phyloP scores from a whole-genome alignment of 257 asterid genomes.

The Paulownia fortunei region DNA sequence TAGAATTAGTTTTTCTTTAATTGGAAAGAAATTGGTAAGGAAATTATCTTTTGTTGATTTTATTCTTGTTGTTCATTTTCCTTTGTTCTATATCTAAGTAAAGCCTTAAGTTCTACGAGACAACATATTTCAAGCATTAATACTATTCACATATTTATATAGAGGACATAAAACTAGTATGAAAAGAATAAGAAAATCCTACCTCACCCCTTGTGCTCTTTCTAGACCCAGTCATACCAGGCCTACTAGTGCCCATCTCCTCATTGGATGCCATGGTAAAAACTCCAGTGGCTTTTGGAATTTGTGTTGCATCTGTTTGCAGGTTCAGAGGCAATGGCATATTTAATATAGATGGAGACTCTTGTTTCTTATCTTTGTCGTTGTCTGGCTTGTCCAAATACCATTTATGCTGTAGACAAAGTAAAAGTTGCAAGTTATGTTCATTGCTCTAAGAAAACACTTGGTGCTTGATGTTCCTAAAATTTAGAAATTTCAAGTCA shows the following conservation, averaged over 20 bases:
- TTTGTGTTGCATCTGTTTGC: conserved; percentile 41
- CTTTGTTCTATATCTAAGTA: background rate
- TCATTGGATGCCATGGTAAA: background rate
- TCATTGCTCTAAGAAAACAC: background rate
- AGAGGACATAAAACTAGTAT: background rate
- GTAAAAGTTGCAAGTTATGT: conserved; percentile 13
- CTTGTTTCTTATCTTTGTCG: conserved; percentile 55
- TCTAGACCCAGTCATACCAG: conserved; percentile 41
- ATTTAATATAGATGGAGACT: conserved; percentile 28
- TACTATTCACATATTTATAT: background rate
- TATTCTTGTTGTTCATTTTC: background rate
- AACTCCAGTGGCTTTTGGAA: conserved; percentile 38
- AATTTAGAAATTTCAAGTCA: background rate
- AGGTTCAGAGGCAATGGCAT: conserved; percentile 42
- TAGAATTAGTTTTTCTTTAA: background rate
- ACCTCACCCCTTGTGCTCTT: conserved; percentile 79
- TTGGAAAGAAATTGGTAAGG: background rate
- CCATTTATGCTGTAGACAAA: conserved; percentile 44
- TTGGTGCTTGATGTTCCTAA: conserved; percentile 2
- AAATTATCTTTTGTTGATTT: background rate
- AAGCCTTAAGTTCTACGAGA: background rate
- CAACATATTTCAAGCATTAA: background rate
- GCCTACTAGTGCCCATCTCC: conserved; percentile 36
- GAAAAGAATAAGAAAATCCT: conserved; percentile 21
- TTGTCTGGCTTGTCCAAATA: conserved; percentile 47